phyloP scores from a whole-genome alignment of 2,329 filamentous ascomycete genomes.

The Trichoderma cornu-damae region DNA sequence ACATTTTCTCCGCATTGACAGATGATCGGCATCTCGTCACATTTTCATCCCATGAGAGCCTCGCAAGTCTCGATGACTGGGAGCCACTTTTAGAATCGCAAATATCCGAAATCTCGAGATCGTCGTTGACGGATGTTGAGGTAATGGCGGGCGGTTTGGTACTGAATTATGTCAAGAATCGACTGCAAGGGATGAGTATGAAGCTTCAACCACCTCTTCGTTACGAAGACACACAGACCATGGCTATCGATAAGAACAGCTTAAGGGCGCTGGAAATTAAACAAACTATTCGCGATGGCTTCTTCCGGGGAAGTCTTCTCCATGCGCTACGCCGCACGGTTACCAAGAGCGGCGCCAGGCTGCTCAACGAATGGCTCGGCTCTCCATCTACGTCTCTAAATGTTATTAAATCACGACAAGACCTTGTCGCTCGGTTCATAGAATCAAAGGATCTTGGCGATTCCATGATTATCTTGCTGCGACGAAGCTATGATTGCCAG shows the following conservation, averaged over 20 bases:
- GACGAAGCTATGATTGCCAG: constrained; percentile 76
- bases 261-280: constrained; percentile 85
- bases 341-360: constrained; percentile 82
- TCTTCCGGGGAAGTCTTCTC: constrained; percentile 75
- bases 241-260: constrained; percentile 90
- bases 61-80: constrained; percentile 61
- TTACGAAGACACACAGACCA: constrained; percentile 67
- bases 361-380: constrained; percentile 81
- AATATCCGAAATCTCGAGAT: constrained; percentile 48
- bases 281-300: constrained; percentile 74
- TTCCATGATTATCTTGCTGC: constrained; percentile 61
- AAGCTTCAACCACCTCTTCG: constrained; percentile 78
- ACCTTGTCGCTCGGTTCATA: constrained; percentile 74
- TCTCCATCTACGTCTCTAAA: constrained; percentile 82
- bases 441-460: constrained; percentile 63
- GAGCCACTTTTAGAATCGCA: constrained; percentile 69
- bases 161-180: constrained; percentile 77
- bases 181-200: constrained; percentile 71
- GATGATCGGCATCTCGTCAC: constrained; percentile 74
- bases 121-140: constrained; percentile 62
- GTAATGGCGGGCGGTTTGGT: constrained; percentile 71
- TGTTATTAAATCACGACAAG: constrained; percentile 71
- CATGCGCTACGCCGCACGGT: constrained; percentile 86
- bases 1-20: constrained; percentile 61
- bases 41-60: constrained; percentile 52